Evolutionary conservation across 2,329 filamentous ascomycete genomes (phyloP).

Genomic region (Chaetoscypha palmicola): DNA sequence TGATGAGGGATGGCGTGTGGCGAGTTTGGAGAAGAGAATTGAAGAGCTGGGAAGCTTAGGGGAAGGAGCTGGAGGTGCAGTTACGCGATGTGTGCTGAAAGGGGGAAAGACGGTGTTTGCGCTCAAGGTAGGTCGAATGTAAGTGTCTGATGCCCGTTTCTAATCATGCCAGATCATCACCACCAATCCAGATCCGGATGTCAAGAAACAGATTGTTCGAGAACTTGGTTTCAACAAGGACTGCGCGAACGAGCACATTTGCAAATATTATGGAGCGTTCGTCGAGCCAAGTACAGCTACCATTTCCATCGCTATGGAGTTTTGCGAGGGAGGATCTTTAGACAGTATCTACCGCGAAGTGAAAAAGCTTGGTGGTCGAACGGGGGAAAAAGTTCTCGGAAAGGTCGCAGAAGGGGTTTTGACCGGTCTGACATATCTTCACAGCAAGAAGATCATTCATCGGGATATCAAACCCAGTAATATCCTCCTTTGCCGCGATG

Average conservation of each 20-base stretch:
- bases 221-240: slow-evolving; percentile 98
- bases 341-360: slow-evolving; percentile 98
- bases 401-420: slow-evolving; percentile 95
- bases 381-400: slow-evolving; percentile 92
- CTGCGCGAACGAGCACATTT: slow-evolving; percentile 93
- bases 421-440: slow-evolving; percentile 87
- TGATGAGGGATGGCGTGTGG: slow-evolving; percentile 90
- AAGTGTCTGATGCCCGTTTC: slow-evolving; percentile 1
- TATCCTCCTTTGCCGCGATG: slow-evolving; percentile 84
- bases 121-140: slow-evolving; percentile 62
- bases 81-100: slow-evolving; percentile 83
- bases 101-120: slow-evolving; percentile 93
- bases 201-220: slow-evolving; percentile 96
- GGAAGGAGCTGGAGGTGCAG: slow-evolving; percentile 91
- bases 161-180: slow-evolving; percentile 72
- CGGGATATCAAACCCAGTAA: slow-evolving; percentile 98
- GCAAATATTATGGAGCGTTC: slow-evolving; percentile 94
- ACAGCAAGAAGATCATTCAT: slow-evolving; percentile 95
- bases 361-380: slow-evolving; percentile 87
- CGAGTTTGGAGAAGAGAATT: slow-evolving; percentile 81
- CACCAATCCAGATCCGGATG: slow-evolving; percentile 92
- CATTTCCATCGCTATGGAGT: slow-evolving; percentile 98
- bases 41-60: slow-evolving; percentile 83
- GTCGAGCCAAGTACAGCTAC: slow-evolving; percentile 93
- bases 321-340: slow-evolving; percentile 91